Evolutionary conservation across 441 rosid genomes (phyloP).

Genomic region (Flueggea neowawraea): DNA sequence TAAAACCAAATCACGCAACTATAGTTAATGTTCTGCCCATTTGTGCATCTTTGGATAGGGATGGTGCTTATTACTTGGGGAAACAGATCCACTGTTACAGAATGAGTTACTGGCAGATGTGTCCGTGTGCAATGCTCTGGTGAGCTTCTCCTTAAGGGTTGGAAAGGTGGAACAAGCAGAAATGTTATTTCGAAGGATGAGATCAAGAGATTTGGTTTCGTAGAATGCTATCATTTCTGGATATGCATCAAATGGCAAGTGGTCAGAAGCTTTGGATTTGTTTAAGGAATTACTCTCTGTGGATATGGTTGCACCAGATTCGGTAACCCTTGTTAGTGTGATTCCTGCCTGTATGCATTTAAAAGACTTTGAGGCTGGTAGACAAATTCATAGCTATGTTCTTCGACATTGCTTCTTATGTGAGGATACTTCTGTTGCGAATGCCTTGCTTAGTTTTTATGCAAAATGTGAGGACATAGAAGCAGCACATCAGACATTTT

Average conservation of each 20-base stretch:
- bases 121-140: constrained; percentile 66
- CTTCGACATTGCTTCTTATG: constrained; percentile 44
- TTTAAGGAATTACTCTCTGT: constrained; percentile 43
- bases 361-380: constrained; percentile 41
- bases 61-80: constrained; percentile 40
- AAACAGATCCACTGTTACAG: constrained; percentile 66
- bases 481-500: constrained; percentile 52
- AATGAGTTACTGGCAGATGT: constrained; percentile 41
- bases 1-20: constrained; percentile 57
- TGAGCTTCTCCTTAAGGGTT: constrained; percentile 64
- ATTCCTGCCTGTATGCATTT: constrained; percentile 68
- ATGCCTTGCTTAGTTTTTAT: constrained; percentile 68
- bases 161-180: constrained; percentile 57
- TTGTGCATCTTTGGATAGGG: constrained; percentile 44
- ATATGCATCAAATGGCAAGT: constrained; percentile 54
- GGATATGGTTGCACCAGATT: constrained; percentile 43
- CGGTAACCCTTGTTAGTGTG: constrained; percentile 55
- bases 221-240: constrained; percentile 87
- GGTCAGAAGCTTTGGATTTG: constrained; percentile 53
- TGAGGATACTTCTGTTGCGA: constrained; percentile 54
- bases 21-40: constrained; percentile 59
- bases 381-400: constrained; percentile 58
- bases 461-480: constrained; percentile 49
- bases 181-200: constrained; percentile 52
- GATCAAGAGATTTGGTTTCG: constrained; percentile 69